A percentile compares a stretch with the other conserved stretches of the same genome.
phyloP scores from a whole-genome alignment of 1,284 basidiomycete species.

The Pseudozyma sp. region DNA sequence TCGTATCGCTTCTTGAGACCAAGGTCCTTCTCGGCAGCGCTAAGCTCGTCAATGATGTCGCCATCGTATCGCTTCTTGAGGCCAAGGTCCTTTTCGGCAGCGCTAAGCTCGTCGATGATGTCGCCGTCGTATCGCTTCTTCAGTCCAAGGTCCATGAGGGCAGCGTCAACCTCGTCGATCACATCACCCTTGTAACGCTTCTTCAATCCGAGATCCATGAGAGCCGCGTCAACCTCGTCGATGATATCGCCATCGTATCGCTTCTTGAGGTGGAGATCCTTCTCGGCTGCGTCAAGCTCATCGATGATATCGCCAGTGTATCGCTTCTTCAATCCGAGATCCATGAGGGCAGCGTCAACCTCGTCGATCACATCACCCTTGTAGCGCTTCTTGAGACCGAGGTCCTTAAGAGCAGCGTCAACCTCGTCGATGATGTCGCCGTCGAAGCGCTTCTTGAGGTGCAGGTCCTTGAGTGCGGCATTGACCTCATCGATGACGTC shows the following conservation, averaged over 20 bases:
- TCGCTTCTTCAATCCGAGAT: neutral
- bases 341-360: neutral
- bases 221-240: slow-evolving; percentile 8
- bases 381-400: slow-evolving; percentile 1
- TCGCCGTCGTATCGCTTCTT: neutral
- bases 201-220: slow-evolving; percentile 4
- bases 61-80: neutral
- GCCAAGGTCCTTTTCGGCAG: neutral
- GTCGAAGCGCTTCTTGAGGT: neutral
- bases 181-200: neutral
- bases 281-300: neutral
- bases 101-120: slow-evolving; percentile 1
- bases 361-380: slow-evolving; percentile 6
- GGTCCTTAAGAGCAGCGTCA: neutral
- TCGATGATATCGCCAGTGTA: neutral
- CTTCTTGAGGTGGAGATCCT: slow-evolving; percentile 1
- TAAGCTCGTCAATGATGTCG: slow-evolving; percentile 1
- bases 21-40: slow-evolving; percentile 1
- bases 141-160: slow-evolving; percentile 6
- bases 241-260: slow-evolving; percentile 5
- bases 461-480: neutral
- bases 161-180: slow-evolving; percentile 6
- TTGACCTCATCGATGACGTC: slow-evolving; percentile 9
- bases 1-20: slow-evolving; percentile 1
- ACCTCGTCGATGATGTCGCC: neutral